Evolutionary conservation across 2,329 filamentous ascomycete genomes (phyloP), one percentile per base, ranked within the genome.

Genomic region (Colletotrichum sp.): DNA sequence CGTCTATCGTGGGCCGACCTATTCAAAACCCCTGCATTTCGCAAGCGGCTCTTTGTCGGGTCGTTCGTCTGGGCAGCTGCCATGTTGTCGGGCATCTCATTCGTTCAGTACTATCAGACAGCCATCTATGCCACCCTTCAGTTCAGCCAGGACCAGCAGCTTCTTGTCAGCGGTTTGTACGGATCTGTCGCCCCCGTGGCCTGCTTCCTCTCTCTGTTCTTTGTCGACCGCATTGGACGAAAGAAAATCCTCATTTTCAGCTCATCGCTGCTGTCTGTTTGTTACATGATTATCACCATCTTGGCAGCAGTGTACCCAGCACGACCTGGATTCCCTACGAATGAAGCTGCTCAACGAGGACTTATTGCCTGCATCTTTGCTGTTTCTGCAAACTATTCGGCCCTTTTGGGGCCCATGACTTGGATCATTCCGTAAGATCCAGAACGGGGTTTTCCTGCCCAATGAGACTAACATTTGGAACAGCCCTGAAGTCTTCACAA

Each of bases 61-160:
- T 81, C 81, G 0, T 86, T 86, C 16, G 84, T 86, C 1, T 86
- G 84, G 84, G 84, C 83, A 2, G 84, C 84, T 0, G 84, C 84
- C 3, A 86, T 86, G 84, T 36, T 86, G 2, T 84, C 83, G 0
- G 84, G 84, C 1, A 86, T 86, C 38, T 85, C 83, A 0, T 86
- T 86, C n/a, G 85, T 86, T 2, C 84, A 86, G 76, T 86, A 86
- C 36, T 86, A 83, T 68, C 84, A 86, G 76, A 86, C 84, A 0
- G 83, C 84, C 6, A 86, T 86, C 66, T 86, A 86, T 62, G 83
- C 84, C 0, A 86, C 84, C 0, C 82, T 86, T 0, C 83, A 84
- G 59, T 86, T 83, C 73, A 78, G 77, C 16, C 78, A 86, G 69
- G 81, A 83, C 43, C 79, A 80, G 13, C 84, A 86, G 26, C 81